Conservation (phyloP, 306 rosid species). For the Myrica gale region DNA sequence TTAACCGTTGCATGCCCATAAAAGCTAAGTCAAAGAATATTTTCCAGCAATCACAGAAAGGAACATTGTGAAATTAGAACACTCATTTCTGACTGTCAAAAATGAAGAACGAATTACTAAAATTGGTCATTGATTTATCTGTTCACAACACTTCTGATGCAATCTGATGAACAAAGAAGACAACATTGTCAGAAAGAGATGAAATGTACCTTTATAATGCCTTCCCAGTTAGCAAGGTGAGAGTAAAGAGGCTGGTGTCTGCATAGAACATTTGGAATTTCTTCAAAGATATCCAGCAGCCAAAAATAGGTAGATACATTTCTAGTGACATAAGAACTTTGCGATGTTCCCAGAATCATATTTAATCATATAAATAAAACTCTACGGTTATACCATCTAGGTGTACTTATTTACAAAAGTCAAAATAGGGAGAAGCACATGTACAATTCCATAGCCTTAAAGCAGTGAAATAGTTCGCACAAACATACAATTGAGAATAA, state of each 20-base stretch:
- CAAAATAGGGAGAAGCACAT: no score
- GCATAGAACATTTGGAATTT: conserved; percentile 39
- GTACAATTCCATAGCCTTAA: no score
- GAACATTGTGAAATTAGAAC: background rate
- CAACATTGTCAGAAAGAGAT: conserved; percentile 18
- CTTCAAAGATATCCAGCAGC: conserved; percentile 21
- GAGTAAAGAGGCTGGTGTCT: conserved; percentile 82
- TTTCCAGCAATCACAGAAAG: background rate
- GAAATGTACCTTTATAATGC: conserved; percentile 62
- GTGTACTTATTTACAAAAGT: conserved; percentile 5
- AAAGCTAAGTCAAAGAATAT: background rate
- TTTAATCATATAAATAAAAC: background rate
- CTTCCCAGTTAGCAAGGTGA: conserved; percentile 97
- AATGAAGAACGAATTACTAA: background rate
- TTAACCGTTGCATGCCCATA: background rate
- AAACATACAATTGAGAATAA: conserved; percentile 81
- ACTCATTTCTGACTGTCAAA: background rate
- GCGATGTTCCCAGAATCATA: background rate
- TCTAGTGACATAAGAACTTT: background rate
- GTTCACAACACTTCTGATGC: background rate
- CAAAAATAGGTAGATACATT: conserved; percentile 16
- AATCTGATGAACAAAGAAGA: background rate
- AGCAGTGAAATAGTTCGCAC: conserved; percentile 26
- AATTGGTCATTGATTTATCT: background rate
- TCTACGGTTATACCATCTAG: background rate